Percentiles rank a stretch among this genome's conserved stretches.
These are phyloP conservation scores for Phaeosphaeriaceae sp. DNA, from an alignment of 2,329 filamentous ascomycete species.

Conservation along the genomic window DNA sequence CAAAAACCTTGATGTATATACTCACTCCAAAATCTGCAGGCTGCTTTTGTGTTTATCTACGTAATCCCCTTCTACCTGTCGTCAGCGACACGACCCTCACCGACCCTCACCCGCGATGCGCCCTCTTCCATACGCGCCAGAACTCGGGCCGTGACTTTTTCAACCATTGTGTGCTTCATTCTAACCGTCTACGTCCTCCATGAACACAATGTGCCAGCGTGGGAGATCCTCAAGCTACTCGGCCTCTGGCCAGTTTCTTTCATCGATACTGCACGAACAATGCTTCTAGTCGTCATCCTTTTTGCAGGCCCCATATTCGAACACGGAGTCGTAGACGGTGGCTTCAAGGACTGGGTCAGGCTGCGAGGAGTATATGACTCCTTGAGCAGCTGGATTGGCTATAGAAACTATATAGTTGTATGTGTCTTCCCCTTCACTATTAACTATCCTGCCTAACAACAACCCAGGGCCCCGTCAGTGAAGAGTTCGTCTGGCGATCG, in stretches of 20 bases:
- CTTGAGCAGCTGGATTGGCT: constrained; percentile 77
- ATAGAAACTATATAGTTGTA: constrained; percentile 87
- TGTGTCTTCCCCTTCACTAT: constrained; percentile 41
- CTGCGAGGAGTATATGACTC: constrained; percentile 61
- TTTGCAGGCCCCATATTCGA: constrained; percentile 89
- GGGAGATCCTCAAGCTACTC: constrained; percentile 69
- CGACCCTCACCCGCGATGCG: constrained; percentile 80
- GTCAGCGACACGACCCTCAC: constrained; percentile 77
- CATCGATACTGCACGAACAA: constrained; percentile 65
- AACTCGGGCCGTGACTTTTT: constrained; percentile 78
- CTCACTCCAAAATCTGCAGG: constrained; percentile 53
- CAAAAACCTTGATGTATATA: constrained; percentile 14
- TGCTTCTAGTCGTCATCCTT: constrained; percentile 77
- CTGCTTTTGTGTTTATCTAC: constrained; percentile 86
- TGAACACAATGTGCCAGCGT: constrained; percentile 57
- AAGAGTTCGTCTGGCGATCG: constrained; percentile 92
- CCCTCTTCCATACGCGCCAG: constrained; percentile 88
- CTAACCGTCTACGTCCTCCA: constrained; percentile 72
- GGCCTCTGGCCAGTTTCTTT: constrained; percentile 81
- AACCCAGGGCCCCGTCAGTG: constrained; percentile 74
- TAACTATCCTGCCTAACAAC: constrained; percentile 13
- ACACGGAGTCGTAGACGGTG: constrained; percentile 72
- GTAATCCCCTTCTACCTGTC: constrained; percentile 91
- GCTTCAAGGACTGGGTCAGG: constrained; percentile 69
- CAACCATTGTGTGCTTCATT: constrained; percentile 71